Evolutionary conservation across 2,329 filamentous ascomycete genomes (phyloP).

Genomic region (Cercospora sesami): DNA sequence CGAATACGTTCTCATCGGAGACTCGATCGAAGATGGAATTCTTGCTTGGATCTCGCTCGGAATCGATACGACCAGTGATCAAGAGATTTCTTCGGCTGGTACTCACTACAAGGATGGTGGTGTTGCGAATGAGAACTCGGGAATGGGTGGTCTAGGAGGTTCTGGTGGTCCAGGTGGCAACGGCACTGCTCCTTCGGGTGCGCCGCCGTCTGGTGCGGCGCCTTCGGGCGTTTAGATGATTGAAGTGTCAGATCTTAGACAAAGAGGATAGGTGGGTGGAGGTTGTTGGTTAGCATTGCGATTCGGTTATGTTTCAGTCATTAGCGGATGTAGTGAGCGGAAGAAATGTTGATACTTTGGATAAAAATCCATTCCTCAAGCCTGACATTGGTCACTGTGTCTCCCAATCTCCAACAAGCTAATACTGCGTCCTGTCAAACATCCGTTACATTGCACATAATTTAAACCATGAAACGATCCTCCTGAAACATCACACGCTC

Average conservation of each 20-base stretch:
- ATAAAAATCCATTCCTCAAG: too few relatives aligned
- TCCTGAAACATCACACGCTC: not conserved
- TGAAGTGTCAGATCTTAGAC: not conserved
- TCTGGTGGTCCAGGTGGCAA: constrained; percentile 4
- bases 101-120: constrained; percentile 28
- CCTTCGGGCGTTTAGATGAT: not conserved
- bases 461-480: not conserved
- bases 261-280: not conserved
- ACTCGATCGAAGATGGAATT: constrained; percentile 53
- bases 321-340: not conserved
- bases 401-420: not conserved
- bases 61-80: constrained; percentile 44
- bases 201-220: constrained; percentile 12
- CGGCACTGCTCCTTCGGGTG: constrained; percentile 15
- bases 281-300: not conserved
- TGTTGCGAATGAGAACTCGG: constrained; percentile 26
- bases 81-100: constrained; percentile 24
- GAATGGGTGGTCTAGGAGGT: constrained; percentile 18
- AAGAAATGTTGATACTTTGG: not conserved
- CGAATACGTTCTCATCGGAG: constrained; percentile 59
- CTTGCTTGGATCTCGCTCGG: constrained; percentile 57
- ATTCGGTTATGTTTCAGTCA: too few relatives aligned
- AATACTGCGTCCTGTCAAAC: not conserved
- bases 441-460: not conserved
- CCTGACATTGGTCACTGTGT: too few relatives aligned